A percentile compares a stretch with the other conserved stretches of the same genome.
Evolutionary conservation across 1,284 basidiomycete genomes (phyloP).

Genomic region (Microbotryum violaceum): DNA sequence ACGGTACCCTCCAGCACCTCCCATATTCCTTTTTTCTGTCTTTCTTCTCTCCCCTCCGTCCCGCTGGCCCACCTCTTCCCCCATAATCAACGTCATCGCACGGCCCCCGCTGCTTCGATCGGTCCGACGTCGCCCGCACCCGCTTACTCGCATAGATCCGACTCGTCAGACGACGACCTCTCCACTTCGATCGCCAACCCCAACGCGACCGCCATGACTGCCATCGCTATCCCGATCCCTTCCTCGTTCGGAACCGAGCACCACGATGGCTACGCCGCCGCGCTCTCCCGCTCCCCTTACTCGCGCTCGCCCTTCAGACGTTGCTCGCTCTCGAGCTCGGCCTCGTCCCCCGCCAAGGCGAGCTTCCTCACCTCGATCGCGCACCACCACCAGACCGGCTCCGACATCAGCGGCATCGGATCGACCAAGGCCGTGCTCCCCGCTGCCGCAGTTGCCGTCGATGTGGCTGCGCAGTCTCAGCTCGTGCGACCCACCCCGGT

Average conservation of each 20-base stretch:
- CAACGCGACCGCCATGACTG: conserved; percentile 14
- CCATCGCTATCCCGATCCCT: conserved; percentile 27
- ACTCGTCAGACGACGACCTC: background rate
- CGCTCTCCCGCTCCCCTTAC: conserved; percentile 20
- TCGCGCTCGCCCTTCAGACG: conserved; percentile 11
- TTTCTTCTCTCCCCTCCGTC: background rate
- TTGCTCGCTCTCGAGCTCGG: conserved; percentile 2
- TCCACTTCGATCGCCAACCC: background rate
- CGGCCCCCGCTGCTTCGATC: background rate
- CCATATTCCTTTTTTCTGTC: background rate
- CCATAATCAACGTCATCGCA: background rate
- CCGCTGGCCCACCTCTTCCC: background rate
- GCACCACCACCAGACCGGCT: background rate
- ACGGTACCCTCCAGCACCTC: background rate
- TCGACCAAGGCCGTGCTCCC: background rate
- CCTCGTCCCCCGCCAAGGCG: background rate
- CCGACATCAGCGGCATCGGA: background rate
- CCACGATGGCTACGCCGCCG: conserved; percentile 7
- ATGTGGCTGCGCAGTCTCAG: conserved; percentile 2
- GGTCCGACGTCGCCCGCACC: background rate
- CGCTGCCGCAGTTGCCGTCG: conserved; percentile 1
- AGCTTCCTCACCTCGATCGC: conserved; percentile 2
- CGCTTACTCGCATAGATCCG: too few species aligned
- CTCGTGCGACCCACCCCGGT: conserved; percentile 6
- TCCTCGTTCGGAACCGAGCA: conserved; percentile 11